phyloP scores from a whole-genome alignment of 176 grass and related monocot genomes.

The Dendrocalamus sinicus region DNA sequence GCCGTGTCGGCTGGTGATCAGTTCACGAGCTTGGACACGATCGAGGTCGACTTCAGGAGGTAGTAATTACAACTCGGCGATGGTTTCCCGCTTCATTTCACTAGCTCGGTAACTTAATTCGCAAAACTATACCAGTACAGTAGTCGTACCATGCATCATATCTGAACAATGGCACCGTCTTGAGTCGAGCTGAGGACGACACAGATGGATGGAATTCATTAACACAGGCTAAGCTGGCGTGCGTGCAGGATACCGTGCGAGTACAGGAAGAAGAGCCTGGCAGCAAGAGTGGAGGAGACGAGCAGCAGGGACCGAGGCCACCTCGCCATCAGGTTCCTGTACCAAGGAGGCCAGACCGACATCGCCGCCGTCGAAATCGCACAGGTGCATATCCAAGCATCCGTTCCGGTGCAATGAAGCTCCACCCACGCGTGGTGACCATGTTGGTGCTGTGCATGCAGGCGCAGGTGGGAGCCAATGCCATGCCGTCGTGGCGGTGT shows the following conservation, averaged over 20 bases:
- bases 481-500: conserved; percentile 40
- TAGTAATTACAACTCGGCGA: background rate
- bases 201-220: background rate
- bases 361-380: conserved; percentile 67
- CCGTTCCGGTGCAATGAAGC: too few species aligned
- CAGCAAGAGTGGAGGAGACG: conserved; percentile 51
- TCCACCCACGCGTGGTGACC: too few species aligned
- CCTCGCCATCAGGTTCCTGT: conserved; percentile 60
- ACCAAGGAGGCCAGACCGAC: conserved; percentile 75
- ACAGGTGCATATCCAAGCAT: background rate
- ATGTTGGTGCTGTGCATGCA: too few species aligned
- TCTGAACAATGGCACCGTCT: too few species aligned
- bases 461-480: background rate
- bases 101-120: too few species aligned
- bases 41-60: conserved; percentile 67
- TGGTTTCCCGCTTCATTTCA: too few species aligned
- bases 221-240: background rate
- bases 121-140: background rate
- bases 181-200: too few species aligned
- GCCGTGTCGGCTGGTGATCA: background rate
- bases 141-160: too few species aligned
- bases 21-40: background rate
- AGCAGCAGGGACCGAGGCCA: conserved; percentile 33
- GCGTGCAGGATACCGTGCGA: conserved; percentile 55
- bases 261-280: conserved; percentile 52